phyloP scores from a whole-genome alignment of 2,329 filamentous ascomycete genomes.

The Falciphora oryzae region DNA sequence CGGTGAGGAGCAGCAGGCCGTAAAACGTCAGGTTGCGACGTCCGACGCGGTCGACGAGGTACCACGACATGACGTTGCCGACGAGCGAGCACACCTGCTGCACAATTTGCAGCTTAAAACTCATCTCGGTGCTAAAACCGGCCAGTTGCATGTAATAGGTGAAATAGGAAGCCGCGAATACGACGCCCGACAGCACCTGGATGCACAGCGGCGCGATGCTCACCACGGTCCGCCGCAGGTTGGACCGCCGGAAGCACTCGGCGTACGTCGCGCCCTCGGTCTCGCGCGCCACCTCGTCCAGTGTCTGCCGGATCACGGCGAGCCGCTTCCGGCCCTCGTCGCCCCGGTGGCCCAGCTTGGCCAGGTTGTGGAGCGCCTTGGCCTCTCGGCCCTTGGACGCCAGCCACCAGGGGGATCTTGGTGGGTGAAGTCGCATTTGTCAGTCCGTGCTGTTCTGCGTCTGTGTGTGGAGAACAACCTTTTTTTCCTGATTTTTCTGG shows the following conservation, averaged over 20 bases:
- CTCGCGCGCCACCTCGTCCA: slow-evolving; percentile 23
- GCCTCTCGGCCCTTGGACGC: slow-evolving; percentile 22
- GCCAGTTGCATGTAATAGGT: slow-evolving; percentile 39
- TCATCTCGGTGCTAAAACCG: slow-evolving; percentile 29
- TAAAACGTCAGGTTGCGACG: slow-evolving; percentile 30
- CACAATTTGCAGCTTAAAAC: slow-evolving; percentile 33
- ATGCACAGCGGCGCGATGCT: slow-evolving; percentile 30
- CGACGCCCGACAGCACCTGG: slow-evolving; percentile 28
- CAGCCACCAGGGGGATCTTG: slow-evolving; percentile 30
- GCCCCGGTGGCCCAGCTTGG: slow-evolving; percentile 20
- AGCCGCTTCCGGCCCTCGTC: slow-evolving; percentile 20
- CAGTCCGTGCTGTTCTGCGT: too few species aligned
- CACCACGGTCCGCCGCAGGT: slow-evolving; percentile 32
- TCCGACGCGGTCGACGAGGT: slow-evolving; percentile 30
- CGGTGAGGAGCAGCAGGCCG: slow-evolving; percentile 27
- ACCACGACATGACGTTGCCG: slow-evolving; percentile 36
- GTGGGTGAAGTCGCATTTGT: not conserved
- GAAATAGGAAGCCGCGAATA: slow-evolving; percentile 31
- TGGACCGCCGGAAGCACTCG: slow-evolving; percentile 28
- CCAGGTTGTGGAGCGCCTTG: slow-evolving; percentile 25
- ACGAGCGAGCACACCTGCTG: slow-evolving; percentile 32
- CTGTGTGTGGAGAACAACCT: too few species aligned
- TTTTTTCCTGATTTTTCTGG: too few species aligned
- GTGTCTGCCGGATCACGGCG: slow-evolving; percentile 18
- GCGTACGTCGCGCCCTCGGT: slow-evolving; percentile 26